These are phyloP conservation scores for Hortiboletus campestris DNA, from an alignment of 768 basidiomycete genomes.

Conservation along the genomic window DNA sequence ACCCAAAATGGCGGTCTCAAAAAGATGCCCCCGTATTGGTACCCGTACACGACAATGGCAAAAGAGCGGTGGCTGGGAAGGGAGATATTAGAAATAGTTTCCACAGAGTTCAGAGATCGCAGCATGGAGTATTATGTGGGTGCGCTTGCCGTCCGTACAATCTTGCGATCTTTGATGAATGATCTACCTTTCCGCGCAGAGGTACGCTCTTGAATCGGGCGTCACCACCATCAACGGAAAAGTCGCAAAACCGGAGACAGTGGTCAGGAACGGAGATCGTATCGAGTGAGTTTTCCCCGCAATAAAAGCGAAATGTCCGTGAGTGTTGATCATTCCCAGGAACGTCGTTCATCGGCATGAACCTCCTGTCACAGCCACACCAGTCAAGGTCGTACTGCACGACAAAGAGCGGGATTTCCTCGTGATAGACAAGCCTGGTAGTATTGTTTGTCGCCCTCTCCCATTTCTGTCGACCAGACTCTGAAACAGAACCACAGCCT, in stretches of 20 bases:
- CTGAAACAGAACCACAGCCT: conserved; percentile 47
- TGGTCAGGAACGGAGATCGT: conserved; percentile 83
- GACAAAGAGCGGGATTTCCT: conserved; percentile 82
- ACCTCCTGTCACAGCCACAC: conserved; percentile 85
- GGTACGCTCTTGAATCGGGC: conserved; percentile 81
- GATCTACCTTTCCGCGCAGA: conserved; percentile 34
- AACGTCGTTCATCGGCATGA: conserved; percentile 97
- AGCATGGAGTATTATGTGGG: conserved; percentile 95
- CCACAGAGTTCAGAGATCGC: conserved; percentile 91
- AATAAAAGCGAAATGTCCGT: background rate
- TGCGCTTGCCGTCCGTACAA: conserved; percentile 15
- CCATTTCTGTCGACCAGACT: background rate
- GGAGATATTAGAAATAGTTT: conserved; percentile 87
- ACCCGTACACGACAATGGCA: conserved; percentile 89
- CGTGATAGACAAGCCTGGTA: conserved; percentile 95
- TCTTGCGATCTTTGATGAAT: background rate
- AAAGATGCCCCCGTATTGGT: conserved; percentile 88
- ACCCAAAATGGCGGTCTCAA: conserved; percentile 50
- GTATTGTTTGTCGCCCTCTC: conserved; percentile 69
- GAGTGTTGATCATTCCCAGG: conserved; percentile 38
- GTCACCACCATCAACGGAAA: conserved; percentile 96
- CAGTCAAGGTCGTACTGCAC: conserved; percentile 74
- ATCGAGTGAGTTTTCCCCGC: conserved; percentile 64
- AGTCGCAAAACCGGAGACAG: conserved; percentile 72
- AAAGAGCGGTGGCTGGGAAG: conserved; percentile 88